Conservation (phyloP, 169 alveolate genomes). For the Eimeria sp. region DNA sequence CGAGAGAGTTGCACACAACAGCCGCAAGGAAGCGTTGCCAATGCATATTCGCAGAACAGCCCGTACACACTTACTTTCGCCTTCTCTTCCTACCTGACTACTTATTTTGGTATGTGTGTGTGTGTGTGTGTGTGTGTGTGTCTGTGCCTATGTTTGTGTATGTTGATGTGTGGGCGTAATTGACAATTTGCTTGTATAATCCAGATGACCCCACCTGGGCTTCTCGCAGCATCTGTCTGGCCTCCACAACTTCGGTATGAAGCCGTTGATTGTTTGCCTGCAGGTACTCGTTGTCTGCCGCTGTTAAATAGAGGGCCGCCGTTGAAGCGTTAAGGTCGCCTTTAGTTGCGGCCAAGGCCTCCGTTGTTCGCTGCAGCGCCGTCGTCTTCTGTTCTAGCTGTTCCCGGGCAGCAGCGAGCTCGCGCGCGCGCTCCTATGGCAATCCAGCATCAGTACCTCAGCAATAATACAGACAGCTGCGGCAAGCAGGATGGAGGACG, state of each 20-base stretch:
- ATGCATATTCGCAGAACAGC: not conserved
- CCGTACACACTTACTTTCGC: not conserved
- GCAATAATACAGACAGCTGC: slow-evolving; percentile 6
- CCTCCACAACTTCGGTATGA: not conserved
- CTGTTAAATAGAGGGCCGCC: slow-evolving; percentile 2
- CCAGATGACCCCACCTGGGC: slow-evolving; percentile 23
- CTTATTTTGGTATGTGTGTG: not conserved
- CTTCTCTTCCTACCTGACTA: not conserved
- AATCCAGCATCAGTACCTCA: not conserved
- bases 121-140: not conserved
- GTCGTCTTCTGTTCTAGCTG: slow-evolving; percentile 23
- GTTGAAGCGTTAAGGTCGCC: slow-evolving; percentile 41
- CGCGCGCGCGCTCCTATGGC: slow-evolving; percentile 26
- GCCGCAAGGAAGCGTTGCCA: not conserved
- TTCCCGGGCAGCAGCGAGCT: slow-evolving; percentile 52
- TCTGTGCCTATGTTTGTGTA: not conserved
- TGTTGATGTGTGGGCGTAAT: not conserved
- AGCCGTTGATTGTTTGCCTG: slow-evolving; percentile 9
- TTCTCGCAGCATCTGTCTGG: slow-evolving; percentile 35
- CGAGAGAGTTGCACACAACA: not conserved
- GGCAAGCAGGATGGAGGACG: not conserved
- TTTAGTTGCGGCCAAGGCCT: slow-evolving; percentile 21
- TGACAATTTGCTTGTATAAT: not conserved
- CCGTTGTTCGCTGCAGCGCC: slow-evolving; percentile 56
- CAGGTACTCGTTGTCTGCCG: slow-evolving; percentile 43